Evolutionary conservation across 371 early-diverging fungal species (phyloP), one percentile per base, ranked within the genome.

Genomic region (Amoeboaphelidium occidentale): DNA sequence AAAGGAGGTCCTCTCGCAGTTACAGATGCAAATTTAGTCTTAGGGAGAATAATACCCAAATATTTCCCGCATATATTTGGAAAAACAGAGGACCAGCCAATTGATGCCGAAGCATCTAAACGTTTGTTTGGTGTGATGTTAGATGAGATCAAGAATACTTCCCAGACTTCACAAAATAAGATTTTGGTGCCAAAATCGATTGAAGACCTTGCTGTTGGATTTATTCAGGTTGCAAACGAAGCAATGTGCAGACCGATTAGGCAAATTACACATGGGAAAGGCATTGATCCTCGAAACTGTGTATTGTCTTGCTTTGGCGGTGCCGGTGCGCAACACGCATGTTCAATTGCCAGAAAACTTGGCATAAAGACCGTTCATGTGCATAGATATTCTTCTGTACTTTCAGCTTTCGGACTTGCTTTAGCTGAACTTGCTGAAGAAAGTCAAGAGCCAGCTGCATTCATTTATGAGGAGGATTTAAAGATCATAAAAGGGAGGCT

Each of bases 11-110:
- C 84, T 0, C 64, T 90, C 26, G 79, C 91, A 14, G 79, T 92
- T 14, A 90, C 92, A 1, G 92, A 90, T 57, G 17, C 21, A 4
- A 94, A 94, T 59, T 62, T 92, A 44, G 64, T 76, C 14, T 71
- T 92, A 4, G 93, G 91, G 12, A 75, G 91, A 1, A 64, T 94
- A 42, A 61, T 78, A n/a, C 79, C 86, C 1, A 72, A 76, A 14
- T 79, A 78, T 56, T 94, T 94, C 58, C 96, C 96, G 2, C 71
- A 76, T 53, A 90, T 94, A 20, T 94, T 94, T 71, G 96, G 96
- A 0, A 72, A 72, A n/a, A 68, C 69, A 13, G 92, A 90, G 62
- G 63, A 80, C 44, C 72, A 82, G 57, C 73, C 86, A 0, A 61
- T 91, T 51, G 87, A 90, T 52, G 25, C 62, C 1, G 73, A 70